Percentiles rank a stretch among this genome's conserved stretches.
phyloP scores from a whole-genome alignment of 805 yeast species.

The Komagataella pseudopastoris region DNA sequence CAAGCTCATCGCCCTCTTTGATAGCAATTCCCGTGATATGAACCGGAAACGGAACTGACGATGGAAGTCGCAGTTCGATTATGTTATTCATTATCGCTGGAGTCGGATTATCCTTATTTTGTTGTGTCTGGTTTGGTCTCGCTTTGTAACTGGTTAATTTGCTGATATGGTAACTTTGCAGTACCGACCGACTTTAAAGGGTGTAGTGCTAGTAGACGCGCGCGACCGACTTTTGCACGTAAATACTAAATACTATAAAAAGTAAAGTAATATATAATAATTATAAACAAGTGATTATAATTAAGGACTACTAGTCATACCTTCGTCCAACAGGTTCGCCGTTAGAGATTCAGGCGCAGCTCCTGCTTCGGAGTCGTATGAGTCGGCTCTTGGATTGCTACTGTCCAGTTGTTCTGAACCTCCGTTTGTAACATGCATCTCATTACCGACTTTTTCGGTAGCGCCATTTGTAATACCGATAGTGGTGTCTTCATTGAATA shows the following conservation, averaged over 20 bases:
- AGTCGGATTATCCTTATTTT: background rate
- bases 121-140: background rate
- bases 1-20: conserved; percentile 28
- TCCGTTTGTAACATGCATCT: background rate
- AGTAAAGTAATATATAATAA: no score
- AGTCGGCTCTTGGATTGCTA: background rate
- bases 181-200: background rate
- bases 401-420: background rate
- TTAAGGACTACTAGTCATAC: background rate
- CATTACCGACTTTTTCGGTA: background rate
- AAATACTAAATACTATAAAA: no score
- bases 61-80: conserved; percentile 44
- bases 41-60: conserved; percentile 54
- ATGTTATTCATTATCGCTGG: conserved; percentile 12
- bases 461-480: conserved; percentile 1
- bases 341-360: background rate
- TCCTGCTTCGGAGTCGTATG: background rate
- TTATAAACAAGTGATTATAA: no score
- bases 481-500: conserved; percentile 6
- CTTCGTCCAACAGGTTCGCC: background rate
- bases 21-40: conserved; percentile 39
- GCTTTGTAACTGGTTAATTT: background rate
- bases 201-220: background rate
- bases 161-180: background rate
- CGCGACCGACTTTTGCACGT: background rate